Base-by-base conservation (phyloP, 176 grass and related monocot genomes). In the Rhynchospora tenuis region DNA sequence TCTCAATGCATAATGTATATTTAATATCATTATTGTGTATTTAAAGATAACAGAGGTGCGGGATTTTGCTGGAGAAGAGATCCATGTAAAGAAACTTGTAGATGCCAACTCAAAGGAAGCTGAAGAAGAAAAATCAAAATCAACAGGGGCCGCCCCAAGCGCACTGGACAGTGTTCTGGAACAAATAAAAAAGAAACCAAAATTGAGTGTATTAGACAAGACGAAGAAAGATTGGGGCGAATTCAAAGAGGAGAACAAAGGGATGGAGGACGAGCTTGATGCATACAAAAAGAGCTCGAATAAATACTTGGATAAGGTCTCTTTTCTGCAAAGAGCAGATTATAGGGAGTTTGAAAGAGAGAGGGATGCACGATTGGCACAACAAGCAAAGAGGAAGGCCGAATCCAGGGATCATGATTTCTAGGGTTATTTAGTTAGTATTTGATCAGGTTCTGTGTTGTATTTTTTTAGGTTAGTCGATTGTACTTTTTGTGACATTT, bases 191-290 rank as follows among this genome's bases (percentile, higher is more conserved):
- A 99, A 99, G 88, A 99, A 95, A 12, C 90, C 84, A 67, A 99
- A 99, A 90, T 89, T 99, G 29, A 99, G 91, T 17, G 97, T 99
- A n/a, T 88, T 99, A 27, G 93, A 96, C 81, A 99, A 99, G 79
- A 99, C 97, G 0, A 99, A 99, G 83, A 99, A 96, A 85, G 97
- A 99, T 74, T 99, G 97, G 97, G 91, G 88, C 59, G 97, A 99
- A 83, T 99, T 92, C 67, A 99, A 99, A 88, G 96, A 85, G 24
- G 97, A 99, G 57, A 99, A 93, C 73, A 89, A 83, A 56, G 93
- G 94, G 0, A 33, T 99, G 88, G 97, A 90, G 78, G 89, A 96
- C 44, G 91, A 99, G 77, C 77, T 99, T 80, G 97, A 91, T 19
- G 81, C 85, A 2, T 99, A 99, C 86, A 99, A 99, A 90, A 98